Conservation (phyloP, 2,329 filamentous ascomycete species). For the Dactylellina drechsleri region DNA sequence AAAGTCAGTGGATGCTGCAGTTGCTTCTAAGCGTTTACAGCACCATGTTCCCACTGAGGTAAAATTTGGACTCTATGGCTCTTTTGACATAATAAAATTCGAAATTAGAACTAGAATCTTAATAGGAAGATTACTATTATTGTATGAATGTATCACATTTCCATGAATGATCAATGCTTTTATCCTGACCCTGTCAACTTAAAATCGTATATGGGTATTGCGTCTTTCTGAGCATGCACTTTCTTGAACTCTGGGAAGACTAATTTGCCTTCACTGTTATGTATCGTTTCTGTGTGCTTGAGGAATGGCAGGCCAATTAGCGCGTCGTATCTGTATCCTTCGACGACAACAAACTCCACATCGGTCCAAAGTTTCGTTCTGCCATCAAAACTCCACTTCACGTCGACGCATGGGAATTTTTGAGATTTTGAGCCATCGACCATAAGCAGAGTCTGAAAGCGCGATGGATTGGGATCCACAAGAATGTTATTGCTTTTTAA, state of each 20-base stretch:
- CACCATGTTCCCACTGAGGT: too few species aligned
- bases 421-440: conserved; percentile 31
- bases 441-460: conserved; percentile 12
- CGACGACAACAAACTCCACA: conserved; percentile 38
- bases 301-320: conserved; percentile 48
- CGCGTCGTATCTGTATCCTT: conserved; percentile 43
- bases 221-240: conserved; percentile 4
- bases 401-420: conserved; percentile 20
- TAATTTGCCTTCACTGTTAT: conserved; percentile 38
- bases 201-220: conserved; percentile 24
- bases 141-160: too few species aligned
- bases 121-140: too few species aligned
- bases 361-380: conserved; percentile 29
- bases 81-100: too few species aligned
- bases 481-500: conserved; percentile 20
- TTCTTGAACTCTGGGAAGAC: conserved; percentile 47
- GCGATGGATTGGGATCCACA: conserved; percentile 9
- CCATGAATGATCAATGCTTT: too few species aligned
- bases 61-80: too few species aligned
- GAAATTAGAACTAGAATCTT: too few species aligned
- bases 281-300: conserved; percentile 46
- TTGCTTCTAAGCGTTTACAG: too few species aligned
- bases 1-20: too few species aligned
- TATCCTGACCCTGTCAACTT: too few species aligned
- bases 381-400: conserved; percentile 45